phyloP scores from a whole-genome alignment of 2,329 filamentous ascomycete species.

The Apiospora saccharicola region DNA sequence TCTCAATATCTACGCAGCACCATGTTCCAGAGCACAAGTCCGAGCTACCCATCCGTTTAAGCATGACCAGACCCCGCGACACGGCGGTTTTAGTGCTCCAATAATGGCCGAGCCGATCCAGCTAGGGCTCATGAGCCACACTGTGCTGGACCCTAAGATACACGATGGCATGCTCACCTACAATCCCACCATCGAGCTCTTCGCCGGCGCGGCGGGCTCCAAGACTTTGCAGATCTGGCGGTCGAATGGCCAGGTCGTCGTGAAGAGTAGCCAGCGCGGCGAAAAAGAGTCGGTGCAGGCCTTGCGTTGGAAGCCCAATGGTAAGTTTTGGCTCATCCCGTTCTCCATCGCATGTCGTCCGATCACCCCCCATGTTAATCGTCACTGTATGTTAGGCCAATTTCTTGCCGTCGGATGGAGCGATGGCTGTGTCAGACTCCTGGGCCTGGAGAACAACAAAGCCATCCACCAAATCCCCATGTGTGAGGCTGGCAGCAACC shows the following conservation, averaged over 20 bases:
- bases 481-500: constrained; percentile 49
- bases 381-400: constrained; percentile 59
- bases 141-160: constrained; percentile 62
- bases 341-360: constrained; percentile 1
- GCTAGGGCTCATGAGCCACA: constrained; percentile 62
- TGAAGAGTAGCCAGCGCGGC: constrained; percentile 57
- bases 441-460: constrained; percentile 83
- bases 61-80: constrained; percentile 4
- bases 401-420: constrained; percentile 85
- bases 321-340: constrained; percentile 48
- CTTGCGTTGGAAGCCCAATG: constrained; percentile 73
- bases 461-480: constrained; percentile 75
- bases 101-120: constrained; percentile 39
- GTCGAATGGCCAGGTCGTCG: constrained; percentile 74
- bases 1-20: background rate
- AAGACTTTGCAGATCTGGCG: constrained; percentile 79
- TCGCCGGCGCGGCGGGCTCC: constrained; percentile 74
- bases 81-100: constrained; percentile 13
- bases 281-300: constrained; percentile 53
- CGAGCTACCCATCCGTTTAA: constrained; percentile 20
- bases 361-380: constrained; percentile 26
- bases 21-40: background rate
- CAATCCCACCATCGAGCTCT: constrained; percentile 85
- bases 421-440: constrained; percentile 78
- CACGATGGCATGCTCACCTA: constrained; percentile 70